These are phyloP conservation scores for Lodderomyces beijingensis DNA, from an alignment of 1,139 yeast species.

Conservation along the genomic window DNA sequence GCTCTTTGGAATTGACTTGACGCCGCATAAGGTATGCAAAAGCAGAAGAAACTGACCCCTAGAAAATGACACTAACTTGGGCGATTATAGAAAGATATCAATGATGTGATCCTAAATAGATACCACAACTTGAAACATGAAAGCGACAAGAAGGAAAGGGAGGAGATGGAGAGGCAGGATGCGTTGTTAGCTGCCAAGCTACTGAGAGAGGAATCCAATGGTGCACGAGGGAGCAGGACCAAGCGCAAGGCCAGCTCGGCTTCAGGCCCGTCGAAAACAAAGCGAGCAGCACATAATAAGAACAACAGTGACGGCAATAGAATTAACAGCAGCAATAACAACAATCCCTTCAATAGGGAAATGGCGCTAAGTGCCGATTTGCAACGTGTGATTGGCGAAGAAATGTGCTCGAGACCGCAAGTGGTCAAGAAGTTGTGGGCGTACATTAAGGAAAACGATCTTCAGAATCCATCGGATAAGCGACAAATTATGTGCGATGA, in stretches of 20 bases:
- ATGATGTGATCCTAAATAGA: conserved; percentile 56
- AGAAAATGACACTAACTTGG: conserved; percentile 13
- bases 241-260: conserved; percentile 1
- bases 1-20: conserved; percentile 55
- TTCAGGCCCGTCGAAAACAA: conserved; percentile 2
- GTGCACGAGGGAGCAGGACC: conserved; percentile 8
- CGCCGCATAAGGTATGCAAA: conserved; percentile 41
- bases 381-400: conserved; percentile 38
- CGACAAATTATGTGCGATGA: conserved; percentile 70
- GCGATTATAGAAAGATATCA: conserved; percentile 44
- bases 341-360: conserved; percentile 33
- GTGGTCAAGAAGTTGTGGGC: conserved; percentile 73
- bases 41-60: background rate
- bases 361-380: conserved; percentile 50
- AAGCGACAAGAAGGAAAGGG: conserved; percentile 17
- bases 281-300: conserved; percentile 4
- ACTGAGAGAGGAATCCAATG: conserved; percentile 28
- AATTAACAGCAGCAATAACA: conserved; percentile 11
- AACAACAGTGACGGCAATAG: conserved; percentile 6
- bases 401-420: conserved; percentile 56
- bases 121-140: conserved; percentile 43
- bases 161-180: conserved; percentile 37
- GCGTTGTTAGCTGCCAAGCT: conserved; percentile 45
- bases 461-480: conserved; percentile 68
- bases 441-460: conserved; percentile 57